phyloP scores from a whole-genome alignment of 352 stramenopile genomes.

The Poterioochromonas sp. region DNA sequence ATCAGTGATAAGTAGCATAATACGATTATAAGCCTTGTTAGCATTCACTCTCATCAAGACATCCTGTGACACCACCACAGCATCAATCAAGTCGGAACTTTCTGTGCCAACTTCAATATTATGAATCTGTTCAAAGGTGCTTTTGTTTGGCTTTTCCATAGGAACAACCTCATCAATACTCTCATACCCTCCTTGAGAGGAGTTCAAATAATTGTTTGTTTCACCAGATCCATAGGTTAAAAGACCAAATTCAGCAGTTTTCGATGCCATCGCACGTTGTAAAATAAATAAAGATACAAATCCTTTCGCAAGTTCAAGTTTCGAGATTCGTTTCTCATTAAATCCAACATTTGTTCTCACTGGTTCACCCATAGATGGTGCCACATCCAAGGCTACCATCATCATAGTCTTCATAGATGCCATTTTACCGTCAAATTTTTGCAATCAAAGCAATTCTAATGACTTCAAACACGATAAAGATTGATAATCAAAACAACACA shows the following conservation, averaged over 20 bases:
- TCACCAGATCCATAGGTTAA: background rate
- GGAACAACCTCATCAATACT: background rate
- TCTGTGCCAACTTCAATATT: background rate
- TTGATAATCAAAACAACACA: no score
- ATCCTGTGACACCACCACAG: background rate
- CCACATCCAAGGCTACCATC: background rate
- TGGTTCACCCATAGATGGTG: background rate
- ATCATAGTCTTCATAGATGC: slow-evolving; percentile 29
- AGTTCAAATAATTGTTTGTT: background rate
- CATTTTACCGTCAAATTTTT: no score
- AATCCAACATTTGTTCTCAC: background rate
- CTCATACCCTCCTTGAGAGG: background rate
- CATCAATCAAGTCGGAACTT: background rate
- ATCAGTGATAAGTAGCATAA: slow-evolving; percentile 9
- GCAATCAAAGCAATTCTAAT: no score
- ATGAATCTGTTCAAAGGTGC: background rate
- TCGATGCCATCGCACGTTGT: background rate
- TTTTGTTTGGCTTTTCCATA: background rate
- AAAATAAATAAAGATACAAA: background rate
- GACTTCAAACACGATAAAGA: no score
- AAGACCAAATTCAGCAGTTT: slow-evolving; percentile 11
- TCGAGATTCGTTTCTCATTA: background rate
- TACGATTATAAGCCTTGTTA: background rate
- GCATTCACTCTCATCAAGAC: background rate
- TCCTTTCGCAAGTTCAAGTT: background rate